These are phyloP conservation scores for Lactifluus hygrophoroides DNA, from an alignment of 768 basidiomycete species.

Conservation along the genomic window DNA sequence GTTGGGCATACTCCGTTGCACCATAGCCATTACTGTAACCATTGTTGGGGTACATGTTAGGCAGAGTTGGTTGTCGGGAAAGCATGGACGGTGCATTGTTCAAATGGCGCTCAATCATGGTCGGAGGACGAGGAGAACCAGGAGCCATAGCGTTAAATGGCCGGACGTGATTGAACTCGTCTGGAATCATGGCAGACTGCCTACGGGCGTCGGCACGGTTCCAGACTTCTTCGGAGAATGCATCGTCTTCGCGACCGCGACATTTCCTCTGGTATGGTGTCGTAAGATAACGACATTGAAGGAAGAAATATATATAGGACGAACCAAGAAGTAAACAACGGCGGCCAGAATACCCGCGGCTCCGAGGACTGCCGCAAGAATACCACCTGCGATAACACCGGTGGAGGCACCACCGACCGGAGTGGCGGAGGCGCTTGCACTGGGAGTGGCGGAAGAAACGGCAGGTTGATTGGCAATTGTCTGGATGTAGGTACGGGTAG, in stretches of 20 bases:
- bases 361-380: conserved; percentile 30
- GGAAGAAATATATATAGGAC: conserved; percentile 13
- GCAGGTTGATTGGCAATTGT: not conserved
- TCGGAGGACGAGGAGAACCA: conserved; percentile 51
- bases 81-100: conserved; percentile 23
- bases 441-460: conserved; percentile 2
- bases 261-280: conserved; percentile 21
- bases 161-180: conserved; percentile 28
- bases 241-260: conserved; percentile 27
- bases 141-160: conserved; percentile 29
- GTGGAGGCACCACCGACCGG: conserved; percentile 12
- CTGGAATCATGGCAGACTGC: conserved; percentile 50
- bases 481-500: conserved; percentile 4
- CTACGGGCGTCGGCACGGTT: conserved; percentile 52
- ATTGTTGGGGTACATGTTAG: conserved; percentile 14
- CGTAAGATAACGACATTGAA: not conserved
- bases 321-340: conserved; percentile 30
- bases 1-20: conserved; percentile 23
- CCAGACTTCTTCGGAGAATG: conserved; percentile 32
- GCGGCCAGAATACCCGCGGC: conserved; percentile 27
- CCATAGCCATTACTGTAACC: conserved; percentile 16
- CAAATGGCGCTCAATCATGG: conserved; percentile 49
- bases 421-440: not conserved
- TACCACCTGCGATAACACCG: conserved; percentile 29
- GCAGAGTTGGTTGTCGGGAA: conserved; percentile 12